Evolutionary conservation across 1,284 basidiomycete genomes (phyloP), one percentile per base, ranked within the genome.

Genomic region (Sanghuangporus weigelae): DNA sequence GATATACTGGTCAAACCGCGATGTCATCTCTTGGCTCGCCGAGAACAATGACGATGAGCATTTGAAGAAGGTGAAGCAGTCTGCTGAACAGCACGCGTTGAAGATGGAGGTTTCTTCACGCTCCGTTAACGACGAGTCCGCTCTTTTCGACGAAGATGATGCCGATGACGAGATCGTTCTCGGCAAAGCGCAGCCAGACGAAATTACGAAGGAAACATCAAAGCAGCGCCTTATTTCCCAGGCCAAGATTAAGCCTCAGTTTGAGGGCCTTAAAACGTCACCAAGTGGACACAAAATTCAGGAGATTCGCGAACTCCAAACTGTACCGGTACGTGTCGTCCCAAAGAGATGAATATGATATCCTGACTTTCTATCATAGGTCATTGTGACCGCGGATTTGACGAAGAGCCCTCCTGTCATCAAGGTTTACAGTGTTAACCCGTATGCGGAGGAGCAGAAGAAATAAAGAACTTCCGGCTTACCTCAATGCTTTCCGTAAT

Each of bases 11-110:
- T 95, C 93, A 12, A 82, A 83, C 68, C 85, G 87, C 64, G 95
- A 99, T 71, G 95, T 98, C 59, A 93, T 99, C 66, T 88, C 84
- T 39, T 98, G 92, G 92, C 83, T 99, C 49, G 93, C 94, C 14
- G 95, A 96, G 76, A 92, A 92, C 71, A 93, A 90, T 70, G 96
- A 99, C 72, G 95, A 96, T 70, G 92, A 95, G 71, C 93, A 96
- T 72, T 78, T 96, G 69, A 91, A 90, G 79, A 93, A 93, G 76
- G 92, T 96, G 68, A 94, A 95, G 75, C 89, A 91, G 75, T 91
- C 89, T 67, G 88, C 89, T 1, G 89, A 95, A 73, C 87, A 90
- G 68, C 90, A 92, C 68, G 89, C 92, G 1, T 71, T 89, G 68
- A 89, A 93, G 78, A 93, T 93, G 92, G 91, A 93, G 74, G 89